phyloP scores from a whole-genome alignment of 129 eudicot species.

The Centella asiatica region DNA sequence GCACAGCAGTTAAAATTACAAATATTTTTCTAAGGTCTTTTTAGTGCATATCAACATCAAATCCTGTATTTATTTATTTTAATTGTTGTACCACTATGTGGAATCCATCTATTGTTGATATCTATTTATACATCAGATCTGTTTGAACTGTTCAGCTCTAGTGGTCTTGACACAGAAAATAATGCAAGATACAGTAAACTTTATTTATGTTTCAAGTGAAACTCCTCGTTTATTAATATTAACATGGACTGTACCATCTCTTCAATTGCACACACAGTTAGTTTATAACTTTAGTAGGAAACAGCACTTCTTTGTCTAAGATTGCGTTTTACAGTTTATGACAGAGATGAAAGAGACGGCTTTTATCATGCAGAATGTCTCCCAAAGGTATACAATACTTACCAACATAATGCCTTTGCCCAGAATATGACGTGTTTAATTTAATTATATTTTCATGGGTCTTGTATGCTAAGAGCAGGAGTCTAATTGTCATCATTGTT shows the following conservation, averaged over 20 bases:
- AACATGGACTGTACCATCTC: background rate
- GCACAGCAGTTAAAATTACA: too few species aligned
- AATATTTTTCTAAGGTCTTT: too few species aligned
- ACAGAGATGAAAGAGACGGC: slow-evolving; percentile 99
- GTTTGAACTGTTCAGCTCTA: background rate
- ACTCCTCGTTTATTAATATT: background rate
- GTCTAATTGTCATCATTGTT: slow-evolving; percentile 86
- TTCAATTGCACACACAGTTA: background rate
- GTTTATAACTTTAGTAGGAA: background rate
- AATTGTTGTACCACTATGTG: background rate
- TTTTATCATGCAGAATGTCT: slow-evolving; percentile 84
- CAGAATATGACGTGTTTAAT: background rate
- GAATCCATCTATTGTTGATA: background rate
- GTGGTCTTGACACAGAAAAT: too few species aligned
- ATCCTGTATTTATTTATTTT: background rate
- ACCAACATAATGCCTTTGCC: background rate
- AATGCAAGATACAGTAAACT: background rate
- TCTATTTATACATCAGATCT: background rate
- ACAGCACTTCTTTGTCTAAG: background rate
- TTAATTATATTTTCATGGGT: background rate
- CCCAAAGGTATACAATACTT: slow-evolving; percentile 48
- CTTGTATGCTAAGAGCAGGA: slow-evolving; percentile 41
- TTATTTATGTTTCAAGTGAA: background rate
- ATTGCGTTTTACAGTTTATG: slow-evolving; percentile 69
- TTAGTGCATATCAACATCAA: too few species aligned